phyloP scores from a whole-genome alignment of 768 basidiomycete genomes.

The Calocybe cyanea region DNA sequence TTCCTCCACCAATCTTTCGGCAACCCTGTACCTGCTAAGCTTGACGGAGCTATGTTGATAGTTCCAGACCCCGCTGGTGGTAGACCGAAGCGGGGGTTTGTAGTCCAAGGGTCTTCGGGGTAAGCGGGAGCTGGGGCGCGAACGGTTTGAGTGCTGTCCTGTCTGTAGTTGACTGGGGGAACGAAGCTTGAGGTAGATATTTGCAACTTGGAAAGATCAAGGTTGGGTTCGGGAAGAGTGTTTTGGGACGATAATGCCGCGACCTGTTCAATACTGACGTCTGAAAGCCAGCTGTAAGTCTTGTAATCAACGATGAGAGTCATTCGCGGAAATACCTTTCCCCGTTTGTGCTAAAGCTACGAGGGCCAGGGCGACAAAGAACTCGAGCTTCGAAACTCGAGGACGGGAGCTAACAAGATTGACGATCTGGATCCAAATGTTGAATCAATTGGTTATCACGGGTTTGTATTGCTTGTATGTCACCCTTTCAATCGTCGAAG shows the following conservation, averaged over 20 bases:
- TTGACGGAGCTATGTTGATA: constrained; percentile 50
- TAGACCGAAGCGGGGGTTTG: constrained; percentile 33
- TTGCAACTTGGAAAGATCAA: constrained; percentile 59
- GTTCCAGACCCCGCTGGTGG: constrained; percentile 24
- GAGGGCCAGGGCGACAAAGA: constrained; percentile 86
- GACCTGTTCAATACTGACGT: constrained; percentile 77
- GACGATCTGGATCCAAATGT: constrained; percentile 59
- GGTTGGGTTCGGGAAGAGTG: constrained; percentile 67
- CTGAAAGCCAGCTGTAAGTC: constrained; percentile 31
- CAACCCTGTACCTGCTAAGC: constrained; percentile 65
- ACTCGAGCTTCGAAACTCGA: constrained; percentile 83
- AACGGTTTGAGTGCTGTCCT: constrained; percentile 33
- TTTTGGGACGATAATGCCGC: constrained; percentile 76
- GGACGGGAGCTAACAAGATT: constrained; percentile 81
- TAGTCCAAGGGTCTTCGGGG: constrained; percentile 67
- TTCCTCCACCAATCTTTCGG: constrained; percentile 86
- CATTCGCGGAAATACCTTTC: constrained; percentile 47
- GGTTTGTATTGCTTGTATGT: constrained; percentile 8
- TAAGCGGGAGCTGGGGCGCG: constrained; percentile 48
- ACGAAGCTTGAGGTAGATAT: constrained; percentile 50
- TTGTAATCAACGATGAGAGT: background rate
- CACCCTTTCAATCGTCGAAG: constrained; percentile 81
- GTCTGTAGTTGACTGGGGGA: constrained; percentile 36
- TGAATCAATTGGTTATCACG: background rate
- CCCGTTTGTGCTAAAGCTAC: constrained; percentile 83